Base-by-base conservation (phyloP, 441 rosid species). In the Theobroma grandiflorum region DNA sequence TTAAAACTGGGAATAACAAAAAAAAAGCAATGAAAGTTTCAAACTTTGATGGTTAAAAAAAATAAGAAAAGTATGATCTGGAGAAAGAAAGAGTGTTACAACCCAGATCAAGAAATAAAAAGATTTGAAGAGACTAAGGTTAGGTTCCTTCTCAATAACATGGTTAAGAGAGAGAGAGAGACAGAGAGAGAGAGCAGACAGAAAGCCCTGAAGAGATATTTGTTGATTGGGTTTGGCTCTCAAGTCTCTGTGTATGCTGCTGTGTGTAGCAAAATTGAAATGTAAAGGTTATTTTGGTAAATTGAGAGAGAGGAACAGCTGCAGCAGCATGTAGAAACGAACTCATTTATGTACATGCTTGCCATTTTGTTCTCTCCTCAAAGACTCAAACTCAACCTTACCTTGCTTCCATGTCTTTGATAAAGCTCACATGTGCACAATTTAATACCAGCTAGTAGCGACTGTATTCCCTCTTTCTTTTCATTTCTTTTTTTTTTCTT, bases 91-190 rank as follows among this genome's bases (percentile, higher is more conserved):
- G 77, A 33, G 50, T 35, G 76, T 85, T 57, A 85, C 40, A 72
- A 59, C 84, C 88, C 86, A 88, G 89, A 88, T 87, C 85, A 81
- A 83, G 74, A 84, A 80, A 81, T 85, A 78, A 50, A 47, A 61
- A 87, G 85, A 82, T 79, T 86, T 73, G 80, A 68, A 65, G 82
- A 80, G 68, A 43, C 58, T 69, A 75, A 81, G 85, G 79, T 76
- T 65, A n/a, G n/a, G 66, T n/a, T 22, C 16, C 33, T 33, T 33
- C 33, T 57, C 53, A 38, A 64, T 15, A 67, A 68, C 45, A 76
- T 10, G 37, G 63, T 49, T 49, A 55, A 45, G 15, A 47, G 42
- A 62, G 33, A 63, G 18, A 76, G 62, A 62, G 42, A 62, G 33
- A 63, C 10, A 76, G 62, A 62, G 45, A 33, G 18, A 9, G 31